phyloP scores from a whole-genome alignment of 768 basidiomycete species.

The Cubamyces lactineus region DNA sequence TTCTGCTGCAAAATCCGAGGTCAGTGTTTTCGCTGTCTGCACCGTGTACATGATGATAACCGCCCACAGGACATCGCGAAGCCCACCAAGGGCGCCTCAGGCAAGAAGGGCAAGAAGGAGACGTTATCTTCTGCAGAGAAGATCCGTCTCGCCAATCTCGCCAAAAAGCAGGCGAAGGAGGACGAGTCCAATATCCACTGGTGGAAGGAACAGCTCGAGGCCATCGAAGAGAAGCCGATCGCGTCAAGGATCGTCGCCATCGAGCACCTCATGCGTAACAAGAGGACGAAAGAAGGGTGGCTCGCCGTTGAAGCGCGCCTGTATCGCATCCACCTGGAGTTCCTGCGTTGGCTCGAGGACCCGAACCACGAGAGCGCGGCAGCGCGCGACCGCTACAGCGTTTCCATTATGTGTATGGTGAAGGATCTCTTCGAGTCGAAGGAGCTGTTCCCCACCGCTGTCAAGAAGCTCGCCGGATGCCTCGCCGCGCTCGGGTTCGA shows the following conservation, averaged over 20 bases:
- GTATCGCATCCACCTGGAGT: constrained; percentile 54
- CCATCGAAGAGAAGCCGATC: constrained; percentile 39
- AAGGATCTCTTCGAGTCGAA: constrained; percentile 46
- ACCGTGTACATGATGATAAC: neutral
- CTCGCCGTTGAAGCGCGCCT: constrained; percentile 56
- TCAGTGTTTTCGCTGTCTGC: constrained; percentile 15
- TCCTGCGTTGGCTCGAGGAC: constrained; percentile 57
- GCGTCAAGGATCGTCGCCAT: constrained; percentile 40
- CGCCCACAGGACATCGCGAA: neutral
- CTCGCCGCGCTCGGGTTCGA: constrained; percentile 53
- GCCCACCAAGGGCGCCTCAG: neutral
- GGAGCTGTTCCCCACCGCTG: constrained; percentile 40
- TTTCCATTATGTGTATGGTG: constrained; percentile 51
- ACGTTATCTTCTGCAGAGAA: constrained; percentile 42
- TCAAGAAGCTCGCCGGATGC: constrained; percentile 43
- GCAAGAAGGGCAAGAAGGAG: constrained; percentile 35
- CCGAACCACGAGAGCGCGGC: constrained; percentile 38
- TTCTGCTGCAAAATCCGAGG: neutral
- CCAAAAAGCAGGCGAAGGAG: constrained; percentile 47
- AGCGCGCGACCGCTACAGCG: constrained; percentile 49
- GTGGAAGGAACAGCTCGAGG: constrained; percentile 54
- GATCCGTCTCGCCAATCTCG: constrained; percentile 48
- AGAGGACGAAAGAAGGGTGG: constrained; percentile 44
- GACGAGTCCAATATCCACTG: constrained; percentile 47
- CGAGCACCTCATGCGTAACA: constrained; percentile 48